These are phyloP conservation scores for Talaromyces verruculosus DNA, from an alignment of 2,329 filamentous ascomycete species.

Conservation along the genomic window DNA sequence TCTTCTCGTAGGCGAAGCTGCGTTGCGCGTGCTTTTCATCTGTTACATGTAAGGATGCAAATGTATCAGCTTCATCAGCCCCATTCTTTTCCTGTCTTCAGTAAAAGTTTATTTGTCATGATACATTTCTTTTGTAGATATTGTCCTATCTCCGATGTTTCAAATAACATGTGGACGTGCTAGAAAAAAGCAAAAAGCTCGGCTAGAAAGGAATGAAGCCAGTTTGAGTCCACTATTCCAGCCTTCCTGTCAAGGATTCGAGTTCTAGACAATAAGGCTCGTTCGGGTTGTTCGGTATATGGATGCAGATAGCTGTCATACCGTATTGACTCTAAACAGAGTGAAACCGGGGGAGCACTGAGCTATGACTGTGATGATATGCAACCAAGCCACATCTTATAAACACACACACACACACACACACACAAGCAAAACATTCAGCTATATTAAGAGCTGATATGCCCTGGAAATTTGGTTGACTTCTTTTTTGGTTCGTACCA, in stretches of 20 bases:
- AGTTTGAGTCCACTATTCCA: constrained; percentile 2
- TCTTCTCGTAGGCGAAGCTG: constrained; percentile 1
- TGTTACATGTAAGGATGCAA: constrained; percentile 12
- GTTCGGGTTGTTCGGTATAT: not conserved
- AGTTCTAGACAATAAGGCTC: not conserved
- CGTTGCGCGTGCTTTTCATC: not conserved
- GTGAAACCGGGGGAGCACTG: not conserved
- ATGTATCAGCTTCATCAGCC: constrained; percentile 14
- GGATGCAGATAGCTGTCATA: not conserved
- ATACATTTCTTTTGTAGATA: not conserved
- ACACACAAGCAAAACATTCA: not conserved
- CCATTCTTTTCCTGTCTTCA: constrained; percentile 9
- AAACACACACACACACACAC: not conserved
- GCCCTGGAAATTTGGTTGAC: not conserved
- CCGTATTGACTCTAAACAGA: not conserved
- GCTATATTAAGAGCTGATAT: constrained; percentile 11
- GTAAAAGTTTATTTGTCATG: not conserved
- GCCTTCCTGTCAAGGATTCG: not conserved
- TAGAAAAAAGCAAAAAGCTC: constrained; percentile 1
- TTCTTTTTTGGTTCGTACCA: not conserved
- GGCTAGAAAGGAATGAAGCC: constrained; percentile 10
- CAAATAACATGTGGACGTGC: constrained; percentile 7
- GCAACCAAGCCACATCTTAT: constrained; percentile 7
- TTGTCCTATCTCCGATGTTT: constrained; percentile 7
- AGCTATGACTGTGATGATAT: constrained; percentile 13